These are phyloP conservation scores for Dactylellina haptotyla DNA, from an alignment of 2,329 filamentous ascomycete genomes.

Conservation along the genomic window DNA sequence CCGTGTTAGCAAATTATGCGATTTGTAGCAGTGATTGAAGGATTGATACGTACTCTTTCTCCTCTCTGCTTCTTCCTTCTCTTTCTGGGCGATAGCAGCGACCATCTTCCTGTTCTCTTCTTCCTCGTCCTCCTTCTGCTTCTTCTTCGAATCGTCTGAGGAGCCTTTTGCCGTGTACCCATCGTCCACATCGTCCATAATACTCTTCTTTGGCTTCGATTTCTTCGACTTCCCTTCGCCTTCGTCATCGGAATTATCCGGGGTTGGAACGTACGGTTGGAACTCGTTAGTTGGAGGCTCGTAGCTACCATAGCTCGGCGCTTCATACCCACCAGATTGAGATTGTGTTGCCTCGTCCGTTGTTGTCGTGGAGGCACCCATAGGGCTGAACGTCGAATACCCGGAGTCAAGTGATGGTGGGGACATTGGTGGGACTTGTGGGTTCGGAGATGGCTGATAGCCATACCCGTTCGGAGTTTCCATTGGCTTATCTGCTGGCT, in stretches of 20 bases:
- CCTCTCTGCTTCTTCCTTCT: constrained; percentile 59
- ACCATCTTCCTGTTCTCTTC: constrained; percentile 88
- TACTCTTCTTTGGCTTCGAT: constrained; percentile 77
- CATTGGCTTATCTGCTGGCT: constrained; percentile 8
- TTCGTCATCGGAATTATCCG: constrained; percentile 66
- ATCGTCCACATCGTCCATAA: constrained; percentile 83
- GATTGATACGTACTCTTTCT: constrained; percentile 68
- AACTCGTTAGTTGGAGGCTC: constrained; percentile 65
- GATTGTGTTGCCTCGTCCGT: constrained; percentile 58
- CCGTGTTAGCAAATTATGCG: constrained; percentile 62
- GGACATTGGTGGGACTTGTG: constrained; percentile 32
- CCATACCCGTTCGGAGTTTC: constrained; percentile 41
- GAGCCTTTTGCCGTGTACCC: constrained; percentile 60
- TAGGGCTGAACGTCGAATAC: constrained; percentile 19
- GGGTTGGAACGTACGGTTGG: constrained; percentile 65
- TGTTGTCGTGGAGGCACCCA: background rate
- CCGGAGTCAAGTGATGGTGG: constrained; percentile 34
- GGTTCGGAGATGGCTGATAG: constrained; percentile 34
- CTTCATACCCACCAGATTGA: constrained; percentile 59
- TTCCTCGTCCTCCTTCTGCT: constrained; percentile 74
- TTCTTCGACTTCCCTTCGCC: constrained; percentile 67
- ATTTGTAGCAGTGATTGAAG: constrained; percentile 59
- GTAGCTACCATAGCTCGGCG: constrained; percentile 61
- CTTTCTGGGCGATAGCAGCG: constrained; percentile 80
- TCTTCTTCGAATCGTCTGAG: constrained; percentile 68